Conservation (phyloP, 1,284 basidiomycete species). For the Volvariella volvacea region DNA sequence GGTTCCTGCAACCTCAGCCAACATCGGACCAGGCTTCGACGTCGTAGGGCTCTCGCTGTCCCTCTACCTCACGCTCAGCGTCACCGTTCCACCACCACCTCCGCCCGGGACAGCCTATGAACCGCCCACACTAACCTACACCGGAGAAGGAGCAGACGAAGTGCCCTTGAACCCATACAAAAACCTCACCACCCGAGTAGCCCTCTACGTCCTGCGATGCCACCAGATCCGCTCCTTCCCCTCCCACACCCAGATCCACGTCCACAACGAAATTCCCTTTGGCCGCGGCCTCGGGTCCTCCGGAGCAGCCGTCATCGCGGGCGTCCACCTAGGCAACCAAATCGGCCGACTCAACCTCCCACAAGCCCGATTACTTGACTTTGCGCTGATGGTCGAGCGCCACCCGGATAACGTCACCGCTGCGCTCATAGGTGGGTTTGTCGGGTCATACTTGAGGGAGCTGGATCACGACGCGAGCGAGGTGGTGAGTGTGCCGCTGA, state of each 20-base stretch:
- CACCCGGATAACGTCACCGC: constrained; percentile 99
- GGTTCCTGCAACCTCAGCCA: constrained; percentile 95
- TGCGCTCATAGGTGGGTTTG: constrained; percentile 94
- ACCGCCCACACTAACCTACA: constrained; percentile 70
- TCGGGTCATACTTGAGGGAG: constrained; percentile 95
- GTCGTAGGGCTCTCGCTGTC: constrained; percentile 96
- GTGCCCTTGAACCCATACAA: constrained; percentile 95
- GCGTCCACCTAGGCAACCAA: constrained; percentile 84
- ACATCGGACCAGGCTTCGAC: constrained; percentile 98
- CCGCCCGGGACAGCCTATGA: constrained; percentile 23
- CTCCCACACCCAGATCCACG: constrained; percentile 64
- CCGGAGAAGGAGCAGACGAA: constrained; percentile 85
- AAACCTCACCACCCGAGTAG: constrained; percentile 96
- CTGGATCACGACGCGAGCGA: constrained; percentile 71
- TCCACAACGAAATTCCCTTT: constrained; percentile 94
- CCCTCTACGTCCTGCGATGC: constrained; percentile 94
- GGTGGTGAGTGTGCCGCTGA: constrained; percentile 87
- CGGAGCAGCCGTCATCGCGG: constrained; percentile 96
- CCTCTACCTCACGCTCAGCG: constrained; percentile 75
- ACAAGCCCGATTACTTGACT: constrained; percentile 80
- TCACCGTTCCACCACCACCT: constrained; percentile 33
- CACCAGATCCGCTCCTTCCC: constrained; percentile 76
- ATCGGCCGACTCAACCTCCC: constrained; percentile 74
- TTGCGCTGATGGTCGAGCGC: constrained; percentile 98
- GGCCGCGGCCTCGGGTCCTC: constrained; percentile 96